Evolutionary conservation across 257 asterid genomes (phyloP), one percentile per base, ranked within the genome.

Genomic region (Leptodermis oblonga): DNA sequence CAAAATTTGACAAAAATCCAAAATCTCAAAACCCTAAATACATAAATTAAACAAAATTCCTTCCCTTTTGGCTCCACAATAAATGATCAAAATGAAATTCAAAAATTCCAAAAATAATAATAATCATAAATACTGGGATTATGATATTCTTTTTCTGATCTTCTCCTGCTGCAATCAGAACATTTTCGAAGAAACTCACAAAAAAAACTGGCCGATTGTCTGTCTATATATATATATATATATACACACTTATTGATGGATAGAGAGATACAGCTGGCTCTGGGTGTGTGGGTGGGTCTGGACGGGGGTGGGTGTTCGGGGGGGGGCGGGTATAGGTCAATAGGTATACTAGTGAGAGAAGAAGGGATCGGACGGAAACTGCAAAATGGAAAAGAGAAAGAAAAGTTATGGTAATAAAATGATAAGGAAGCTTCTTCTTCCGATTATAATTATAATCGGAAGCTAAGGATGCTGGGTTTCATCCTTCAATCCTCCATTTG

Each of bases 21-120:
- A 63, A 61, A 65, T 28, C 20, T 22, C 71, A 79, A 84, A 78
- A 49, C 81, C 84, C 84, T 71, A 79, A 77, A 71, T 64, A 73
- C 43, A 56, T 49, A 58, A 65, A 49, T 25, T 36, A 2, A 64
- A 69, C 67, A 39, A 7, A 33, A 22, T 58, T 67, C 72, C 12
- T 46, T 28, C 36, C 70, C 67, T 48, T 31, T 34, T 37, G 37
- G 49, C 73, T 55, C 67, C 72, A 68, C 72, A 51, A 36, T 68
- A 52, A 52, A 52, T 52, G 43, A 10, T 18, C 23, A 23, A 28
- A 49, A 39, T 3, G 33, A 2, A 17, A 18, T 7, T 17, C 12
- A 10, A 4, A 23, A 45, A 65, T 28, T 49, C 12, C 0, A 7
- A 52, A n/a, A n/a, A n/a, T n/a, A n/a, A n/a, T n/a, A n/a, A 8